phyloP scores from a whole-genome alignment of 2,329 filamentous ascomycete genomes.

The Hymenoscyphus infarciens region DNA sequence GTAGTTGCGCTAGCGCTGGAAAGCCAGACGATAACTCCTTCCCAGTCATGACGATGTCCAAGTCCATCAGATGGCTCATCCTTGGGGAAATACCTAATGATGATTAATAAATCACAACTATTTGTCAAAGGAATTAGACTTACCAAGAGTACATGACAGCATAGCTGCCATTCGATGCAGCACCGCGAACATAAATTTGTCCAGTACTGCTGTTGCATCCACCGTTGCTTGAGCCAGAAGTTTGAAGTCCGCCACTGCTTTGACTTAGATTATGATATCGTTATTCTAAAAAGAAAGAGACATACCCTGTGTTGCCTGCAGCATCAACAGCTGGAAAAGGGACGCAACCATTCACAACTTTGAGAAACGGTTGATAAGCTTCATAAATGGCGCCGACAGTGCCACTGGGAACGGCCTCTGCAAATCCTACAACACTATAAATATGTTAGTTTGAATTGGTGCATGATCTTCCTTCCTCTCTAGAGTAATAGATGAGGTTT shows the following conservation, averaged over 20 bases:
- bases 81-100: slow-evolving; percentile 2
- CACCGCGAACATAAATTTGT: neutral
- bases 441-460: neutral
- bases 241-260: neutral
- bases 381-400: neutral
- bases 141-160: slow-evolving; percentile 5
- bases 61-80: neutral
- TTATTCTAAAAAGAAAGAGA: neutral
- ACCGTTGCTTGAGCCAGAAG: neutral
- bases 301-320: neutral
- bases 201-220: neutral
- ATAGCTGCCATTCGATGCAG: too few relatives aligned
- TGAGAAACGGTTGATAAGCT: neutral
- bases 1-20: neutral
- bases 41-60: slow-evolving; percentile 4
- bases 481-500: neutral
- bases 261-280: neutral
- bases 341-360: slow-evolving; percentile 2
- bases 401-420: neutral
- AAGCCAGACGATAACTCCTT: slow-evolving; percentile 2
- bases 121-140: neutral
- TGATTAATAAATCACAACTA: neutral
- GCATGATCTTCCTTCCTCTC: too few relatives aligned
- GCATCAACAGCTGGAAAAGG: slow-evolving; percentile 2
- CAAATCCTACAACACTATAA: neutral